Base-by-base conservation (phyloP, 371 early-diverging fungal species). In the Mucor mucedo region DNA sequence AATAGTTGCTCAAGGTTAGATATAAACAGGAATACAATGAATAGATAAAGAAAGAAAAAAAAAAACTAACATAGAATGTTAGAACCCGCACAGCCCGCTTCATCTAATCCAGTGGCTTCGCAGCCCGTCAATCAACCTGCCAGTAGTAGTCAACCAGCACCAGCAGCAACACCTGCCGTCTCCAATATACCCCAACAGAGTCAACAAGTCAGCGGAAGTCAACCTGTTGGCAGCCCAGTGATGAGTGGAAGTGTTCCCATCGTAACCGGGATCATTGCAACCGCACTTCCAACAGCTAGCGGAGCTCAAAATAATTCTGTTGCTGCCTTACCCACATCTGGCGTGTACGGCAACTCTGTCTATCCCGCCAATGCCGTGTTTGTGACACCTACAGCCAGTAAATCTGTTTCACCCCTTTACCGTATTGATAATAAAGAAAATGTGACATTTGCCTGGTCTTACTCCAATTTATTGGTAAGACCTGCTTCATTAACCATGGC, bases 371-470 rank as follows among this genome's bases (percentile, higher is more conserved):
- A 49, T n/a, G 77, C 70, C 27, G 56, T 70, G 8, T 78, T 78
- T 58, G 28, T 73, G 27, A 64, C 75, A n/a, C 83, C 83, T 14
- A 79, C 72, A 4, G 67, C 70, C 29, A 75, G 71, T 55, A 72
- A 73, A 72, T 79, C 80, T 13, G 73, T 76, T 14, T 67, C 73
- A 11, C 83, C 83, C 11, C 63, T 82, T 28, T 79, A 69, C 45
- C 75, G 78, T 4, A 76, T 78, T 13, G 71, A 75, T 50, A 28
- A 63, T 27, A 72, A 54, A 41, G 77, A 78, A 58, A 82, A 82
- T 55, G 78, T 79, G 42, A 82, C 83, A 16, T 75, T 82, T 59
- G 41, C 68, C 10, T 82, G 83, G 83, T 50, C 55, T 11, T 82
- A 69, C 42, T 68, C 75, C 32, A 68, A 76, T 16, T 65, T 82